Evolutionary conservation across 345 rosid genomes (phyloP).

Genomic region (Salix brachista): DNA sequence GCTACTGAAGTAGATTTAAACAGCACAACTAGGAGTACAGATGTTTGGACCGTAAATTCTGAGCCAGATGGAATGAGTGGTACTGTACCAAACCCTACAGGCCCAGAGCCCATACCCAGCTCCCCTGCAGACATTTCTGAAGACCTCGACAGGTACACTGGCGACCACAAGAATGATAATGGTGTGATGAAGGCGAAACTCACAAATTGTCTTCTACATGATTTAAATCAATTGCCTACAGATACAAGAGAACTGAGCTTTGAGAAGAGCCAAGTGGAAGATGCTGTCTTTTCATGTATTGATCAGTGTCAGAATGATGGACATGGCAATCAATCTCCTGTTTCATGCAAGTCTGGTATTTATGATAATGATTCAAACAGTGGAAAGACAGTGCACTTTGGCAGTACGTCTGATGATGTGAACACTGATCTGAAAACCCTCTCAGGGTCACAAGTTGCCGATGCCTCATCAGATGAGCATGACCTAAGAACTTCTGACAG

Average conservation of each 20-base stretch:
- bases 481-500: conserved; percentile 19
- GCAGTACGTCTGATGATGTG: not conserved
- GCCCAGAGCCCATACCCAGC: conserved; percentile 13
- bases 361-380: conserved; percentile 34
- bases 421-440: conserved; percentile 16
- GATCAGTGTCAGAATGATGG: conserved; percentile 18
- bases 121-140: conserved; percentile 7
- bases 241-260: conserved; percentile 7
- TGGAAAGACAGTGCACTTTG: conserved; percentile 20
- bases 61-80: not conserved
- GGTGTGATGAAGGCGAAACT: conserved; percentile 14
- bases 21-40: not conserved
- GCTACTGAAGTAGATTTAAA: conserved; percentile 12
- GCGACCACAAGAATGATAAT: conserved; percentile 15
- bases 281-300: conserved; percentile 2
- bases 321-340: conserved; percentile 17
- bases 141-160: conserved; percentile 12
- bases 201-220: not conserved
- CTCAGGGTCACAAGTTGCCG: conserved; percentile 14
- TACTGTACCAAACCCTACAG: not conserved
- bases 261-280: conserved; percentile 28
- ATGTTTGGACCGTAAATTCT: conserved; percentile 3
- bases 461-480: conserved; percentile 18
- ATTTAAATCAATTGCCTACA: not conserved
- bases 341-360: conserved; percentile 33